Evolutionary conservation across 2,329 filamentous ascomycete species (phyloP), one percentile per base, ranked within the genome.

Genomic region (Aspergillus ochraceus): DNA sequence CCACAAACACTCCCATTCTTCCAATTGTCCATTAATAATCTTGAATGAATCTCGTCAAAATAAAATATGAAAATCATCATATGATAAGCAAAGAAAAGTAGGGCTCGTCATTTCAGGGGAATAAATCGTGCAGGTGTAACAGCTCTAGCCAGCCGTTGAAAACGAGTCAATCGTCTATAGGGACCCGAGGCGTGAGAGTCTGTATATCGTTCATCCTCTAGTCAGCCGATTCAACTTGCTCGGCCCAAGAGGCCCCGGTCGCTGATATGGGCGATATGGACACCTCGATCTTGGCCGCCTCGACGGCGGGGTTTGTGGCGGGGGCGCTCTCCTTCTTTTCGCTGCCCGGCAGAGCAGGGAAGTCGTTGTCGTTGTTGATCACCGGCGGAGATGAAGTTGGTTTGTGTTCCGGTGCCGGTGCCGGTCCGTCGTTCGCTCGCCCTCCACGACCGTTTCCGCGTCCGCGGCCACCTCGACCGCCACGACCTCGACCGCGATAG

Each of bases 291-390:
- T 66, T 66, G 50, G 70, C 66, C 63, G 64, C 19, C 50, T 61
- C 10, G 54, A 55, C 17, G 17, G 61, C 51, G 53, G 57, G 49
- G 61, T 63, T 36, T 11, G n/a, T 52, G 2, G 52, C 54, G 3
- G 46, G 56, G 6, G 50, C 46, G 6, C 57, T 19, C 3, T 67
- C 63, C 19, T 70, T 67, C 53, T 70, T 71, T 3, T 61, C 54
- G n/a, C 61, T 65, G 2, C 59, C 66, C 2, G 75, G 74, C 0
- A 77, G 67, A 42, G 75, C 68, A 8, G 75, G 75, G 57, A 77
- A 77, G 32, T 75, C 74, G 12, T 60, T 61, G 57, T 76, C 73
- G 30, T 71, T 70, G 32, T 66, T 64, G 30, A 74, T 60, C 5
- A 62, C 66, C 4, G 69, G 70, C 6, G 65, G 60, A 54, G 65